These are phyloP conservation scores for Aspergillus sojae DNA, from an alignment of 2,329 filamentous ascomycete genomes.

Conservation along the genomic window DNA sequence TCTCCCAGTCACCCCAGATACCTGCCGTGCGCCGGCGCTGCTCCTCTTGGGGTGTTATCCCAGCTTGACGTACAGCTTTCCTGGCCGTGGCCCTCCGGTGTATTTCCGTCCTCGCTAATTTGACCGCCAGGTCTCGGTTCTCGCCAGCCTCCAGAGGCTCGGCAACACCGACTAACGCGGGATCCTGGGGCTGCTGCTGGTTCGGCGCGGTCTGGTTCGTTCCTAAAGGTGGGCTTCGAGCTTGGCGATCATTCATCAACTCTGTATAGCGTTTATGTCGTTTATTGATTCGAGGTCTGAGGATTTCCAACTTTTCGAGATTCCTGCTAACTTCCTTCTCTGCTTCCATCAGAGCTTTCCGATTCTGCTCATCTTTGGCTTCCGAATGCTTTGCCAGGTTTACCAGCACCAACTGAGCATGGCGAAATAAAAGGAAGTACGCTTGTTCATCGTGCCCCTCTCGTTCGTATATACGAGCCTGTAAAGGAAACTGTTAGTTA, in stretches of 20 bases:
- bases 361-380: constrained; percentile 64
- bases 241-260: constrained; percentile 49
- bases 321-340: constrained; percentile 66
- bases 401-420: constrained; percentile 80
- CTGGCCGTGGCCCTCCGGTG: constrained; percentile 65
- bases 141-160: constrained; percentile 70
- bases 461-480: constrained; percentile 82
- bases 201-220: constrained; percentile 14
- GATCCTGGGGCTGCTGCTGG: constrained; percentile 49
- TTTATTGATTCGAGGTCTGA: constrained; percentile 77
- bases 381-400: constrained; percentile 77
- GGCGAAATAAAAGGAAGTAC: constrained; percentile 88
- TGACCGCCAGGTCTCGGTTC: constrained; percentile 74
- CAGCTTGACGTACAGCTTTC: constrained; percentile 60
- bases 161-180: constrained; percentile 60
- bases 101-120: constrained; percentile 73
- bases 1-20: constrained; percentile 57
- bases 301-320: constrained; percentile 70
- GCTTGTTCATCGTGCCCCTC: constrained; percentile 87
- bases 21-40: constrained; percentile 57
- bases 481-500: constrained; percentile 8
- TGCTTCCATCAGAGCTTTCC: constrained; percentile 56
- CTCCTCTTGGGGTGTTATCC: constrained; percentile 60
- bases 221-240: constrained; percentile 37
- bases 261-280: constrained; percentile 70